Evolutionary conservation across 1,284 basidiomycete genomes (phyloP).

Genomic region (Puccinia hordei): DNA sequence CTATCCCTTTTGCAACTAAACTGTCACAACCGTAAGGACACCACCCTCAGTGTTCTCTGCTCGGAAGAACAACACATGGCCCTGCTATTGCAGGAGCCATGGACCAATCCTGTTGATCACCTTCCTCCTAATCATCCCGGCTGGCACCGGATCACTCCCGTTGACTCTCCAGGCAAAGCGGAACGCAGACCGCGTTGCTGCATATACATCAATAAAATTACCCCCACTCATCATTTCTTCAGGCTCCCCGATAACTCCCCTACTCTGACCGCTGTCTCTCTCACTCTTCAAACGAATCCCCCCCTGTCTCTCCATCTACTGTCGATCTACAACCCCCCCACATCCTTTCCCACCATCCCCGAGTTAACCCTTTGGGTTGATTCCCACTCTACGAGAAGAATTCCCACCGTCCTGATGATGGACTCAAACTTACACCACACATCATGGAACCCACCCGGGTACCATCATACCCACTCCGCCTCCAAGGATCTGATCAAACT

Average conservation of each 20-base stretch:
- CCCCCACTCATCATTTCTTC: neutral
- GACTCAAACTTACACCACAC: slow-evolving; percentile 19
- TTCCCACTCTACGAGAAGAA: neutral
- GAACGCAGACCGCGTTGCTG: neutral
- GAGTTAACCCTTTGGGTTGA: neutral
- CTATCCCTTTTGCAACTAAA: neutral
- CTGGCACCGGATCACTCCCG: slow-evolving; percentile 5
- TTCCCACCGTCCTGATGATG: slow-evolving; percentile 12
- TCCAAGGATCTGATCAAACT: neutral
- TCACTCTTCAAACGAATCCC: neutral
- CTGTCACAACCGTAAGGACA: slow-evolving; percentile 6
- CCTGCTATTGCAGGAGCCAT: slow-evolving; percentile 12
- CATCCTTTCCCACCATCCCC: neutral
- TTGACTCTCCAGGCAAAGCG: neutral
- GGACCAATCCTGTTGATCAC: neutral
- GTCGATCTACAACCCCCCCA: too few relatives aligned
- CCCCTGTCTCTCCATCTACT: neutral
- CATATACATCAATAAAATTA: slow-evolving; percentile 27
- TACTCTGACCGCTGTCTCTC: neutral
- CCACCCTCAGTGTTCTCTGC: neutral
- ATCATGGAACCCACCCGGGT: slow-evolving; percentile 3
- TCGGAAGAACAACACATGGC: neutral
- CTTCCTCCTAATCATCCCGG: neutral
- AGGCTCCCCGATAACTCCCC: neutral
- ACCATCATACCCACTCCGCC: neutral